These are phyloP conservation scores for Yarrowia deformans DNA, from an alignment of 805 yeast genomes.

Conservation along the genomic window DNA sequence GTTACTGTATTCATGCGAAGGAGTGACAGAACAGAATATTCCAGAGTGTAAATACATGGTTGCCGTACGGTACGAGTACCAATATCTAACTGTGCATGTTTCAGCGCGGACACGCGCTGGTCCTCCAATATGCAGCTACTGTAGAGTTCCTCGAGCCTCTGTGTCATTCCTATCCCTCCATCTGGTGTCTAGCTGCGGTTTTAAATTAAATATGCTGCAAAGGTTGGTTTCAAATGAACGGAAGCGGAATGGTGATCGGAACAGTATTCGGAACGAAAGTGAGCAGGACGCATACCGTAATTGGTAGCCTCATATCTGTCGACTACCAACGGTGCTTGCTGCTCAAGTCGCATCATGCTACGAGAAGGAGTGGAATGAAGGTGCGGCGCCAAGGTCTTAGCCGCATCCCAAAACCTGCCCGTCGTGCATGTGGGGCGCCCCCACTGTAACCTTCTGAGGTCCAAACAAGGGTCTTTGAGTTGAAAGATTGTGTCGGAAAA, in stretches of 20 bases:
- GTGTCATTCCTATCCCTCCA: background rate
- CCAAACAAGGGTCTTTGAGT: background rate
- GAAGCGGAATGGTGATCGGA: background rate
- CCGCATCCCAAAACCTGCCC: background rate
- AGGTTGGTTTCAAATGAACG: background rate
- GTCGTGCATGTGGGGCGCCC: conserved; percentile 16
- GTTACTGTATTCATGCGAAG: no score
- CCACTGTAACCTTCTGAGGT: background rate
- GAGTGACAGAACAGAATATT: no score
- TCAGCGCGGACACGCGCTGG: no score
- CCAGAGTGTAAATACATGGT: no score
- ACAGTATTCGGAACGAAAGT: background rate
- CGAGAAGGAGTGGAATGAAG: background rate
- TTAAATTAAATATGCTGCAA: background rate
- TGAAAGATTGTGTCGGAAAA: conserved; percentile 3
- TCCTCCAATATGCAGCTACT: no score
- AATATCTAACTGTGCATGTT: no score
- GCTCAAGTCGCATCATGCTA: background rate
- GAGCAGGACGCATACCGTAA: no score
- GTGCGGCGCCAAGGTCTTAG: conserved; percentile 7
- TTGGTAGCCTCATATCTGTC: background rate
- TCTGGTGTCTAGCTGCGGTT: background rate
- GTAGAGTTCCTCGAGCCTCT: background rate
- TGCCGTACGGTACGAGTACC: no score
- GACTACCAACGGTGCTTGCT: background rate